phyloP scores from a whole-genome alignment of 2,329 filamentous ascomycete genomes.

The Thyridium curvatum region DNA sequence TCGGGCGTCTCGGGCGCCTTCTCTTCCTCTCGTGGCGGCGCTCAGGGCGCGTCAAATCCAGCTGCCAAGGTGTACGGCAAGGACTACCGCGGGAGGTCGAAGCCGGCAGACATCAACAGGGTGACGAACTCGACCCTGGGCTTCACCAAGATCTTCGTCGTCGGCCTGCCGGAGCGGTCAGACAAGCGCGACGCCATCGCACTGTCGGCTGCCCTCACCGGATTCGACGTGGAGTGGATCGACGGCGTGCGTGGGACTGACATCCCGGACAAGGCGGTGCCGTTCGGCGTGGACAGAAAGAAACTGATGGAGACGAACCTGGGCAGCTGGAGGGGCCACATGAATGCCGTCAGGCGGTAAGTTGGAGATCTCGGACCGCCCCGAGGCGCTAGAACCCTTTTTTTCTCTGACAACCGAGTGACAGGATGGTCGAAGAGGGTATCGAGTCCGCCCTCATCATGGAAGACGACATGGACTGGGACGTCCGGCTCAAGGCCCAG shows the following conservation, averaged over 20 bases:
- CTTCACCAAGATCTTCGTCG: slow-evolving; percentile 37
- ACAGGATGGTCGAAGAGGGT: slow-evolving; percentile 23
- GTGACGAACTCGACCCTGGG: slow-evolving; percentile 11
- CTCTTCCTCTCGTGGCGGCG: not conserved
- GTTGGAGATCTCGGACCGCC: slow-evolving; percentile 1
- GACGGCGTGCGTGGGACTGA: slow-evolving; percentile 32
- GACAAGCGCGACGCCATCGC: slow-evolving; percentile 43
- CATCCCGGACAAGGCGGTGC: slow-evolving; percentile 34
- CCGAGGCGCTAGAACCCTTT: not conserved
- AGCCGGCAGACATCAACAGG: slow-evolving; percentile 4
- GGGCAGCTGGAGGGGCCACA: slow-evolving; percentile 33
- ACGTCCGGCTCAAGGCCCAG: slow-evolving; percentile 36
- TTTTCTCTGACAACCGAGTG: not conserved
- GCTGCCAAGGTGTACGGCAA: not conserved
- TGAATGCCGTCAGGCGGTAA: slow-evolving; percentile 25
- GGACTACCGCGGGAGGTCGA: slow-evolving; percentile 2
- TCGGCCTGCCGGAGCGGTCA: slow-evolving; percentile 37
- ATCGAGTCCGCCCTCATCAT: slow-evolving; percentile 38
- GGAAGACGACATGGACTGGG: slow-evolving; percentile 55
- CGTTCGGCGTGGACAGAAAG: slow-evolving; percentile 19
- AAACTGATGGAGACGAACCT: slow-evolving; percentile 23
- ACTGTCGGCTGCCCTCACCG: slow-evolving; percentile 31
- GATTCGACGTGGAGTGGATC: slow-evolving; percentile 35
- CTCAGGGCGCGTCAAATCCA: not conserved
- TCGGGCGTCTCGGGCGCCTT: not conserved